phyloP scores from a whole-genome alignment of 495 filamentous ascomycete genomes.

The Podospora fimiseda region DNA sequence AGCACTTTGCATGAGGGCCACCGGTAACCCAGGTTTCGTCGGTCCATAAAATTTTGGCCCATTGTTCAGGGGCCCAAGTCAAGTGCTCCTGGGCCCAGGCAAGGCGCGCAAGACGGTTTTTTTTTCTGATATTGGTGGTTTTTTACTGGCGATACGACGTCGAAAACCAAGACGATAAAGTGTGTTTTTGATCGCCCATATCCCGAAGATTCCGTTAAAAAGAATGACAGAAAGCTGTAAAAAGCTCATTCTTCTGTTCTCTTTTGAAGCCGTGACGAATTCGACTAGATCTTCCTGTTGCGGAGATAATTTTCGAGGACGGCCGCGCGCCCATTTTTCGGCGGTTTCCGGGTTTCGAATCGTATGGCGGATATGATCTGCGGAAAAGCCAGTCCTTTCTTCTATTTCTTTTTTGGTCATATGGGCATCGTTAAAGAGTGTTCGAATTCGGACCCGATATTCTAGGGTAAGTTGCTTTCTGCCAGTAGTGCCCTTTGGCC shows the following conservation, averaged over 20 bases:
- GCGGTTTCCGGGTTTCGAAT: not conserved
- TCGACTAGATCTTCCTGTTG: not conserved
- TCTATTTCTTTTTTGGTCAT: not conserved
- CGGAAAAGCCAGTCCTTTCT: not conserved
- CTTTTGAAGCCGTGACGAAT: not conserved
- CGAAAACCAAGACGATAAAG: no score
- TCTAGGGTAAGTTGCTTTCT: no score
- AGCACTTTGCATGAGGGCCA: conserved; percentile 10
- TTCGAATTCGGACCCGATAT: not conserved
- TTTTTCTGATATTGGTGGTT: no score
- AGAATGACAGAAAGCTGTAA: not conserved
- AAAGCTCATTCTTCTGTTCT: not conserved
- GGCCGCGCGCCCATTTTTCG: not conserved
- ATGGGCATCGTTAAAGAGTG: not conserved
- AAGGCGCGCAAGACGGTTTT: no score
- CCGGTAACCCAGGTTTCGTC: conserved; percentile 27
- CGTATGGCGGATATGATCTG: not conserved
- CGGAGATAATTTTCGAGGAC: not conserved
- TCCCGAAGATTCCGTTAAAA: not conserved
- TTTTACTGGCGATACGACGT: no score
- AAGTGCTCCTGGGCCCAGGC: conserved; percentile 16
- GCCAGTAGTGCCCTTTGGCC: not conserved
- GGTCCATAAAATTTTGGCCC: conserved; percentile 24
- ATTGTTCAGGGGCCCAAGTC: conserved; percentile 22
- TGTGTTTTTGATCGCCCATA: not conserved